phyloP scores from a whole-genome alignment of 129 eudicot species.

The Mikania micrantha region DNA sequence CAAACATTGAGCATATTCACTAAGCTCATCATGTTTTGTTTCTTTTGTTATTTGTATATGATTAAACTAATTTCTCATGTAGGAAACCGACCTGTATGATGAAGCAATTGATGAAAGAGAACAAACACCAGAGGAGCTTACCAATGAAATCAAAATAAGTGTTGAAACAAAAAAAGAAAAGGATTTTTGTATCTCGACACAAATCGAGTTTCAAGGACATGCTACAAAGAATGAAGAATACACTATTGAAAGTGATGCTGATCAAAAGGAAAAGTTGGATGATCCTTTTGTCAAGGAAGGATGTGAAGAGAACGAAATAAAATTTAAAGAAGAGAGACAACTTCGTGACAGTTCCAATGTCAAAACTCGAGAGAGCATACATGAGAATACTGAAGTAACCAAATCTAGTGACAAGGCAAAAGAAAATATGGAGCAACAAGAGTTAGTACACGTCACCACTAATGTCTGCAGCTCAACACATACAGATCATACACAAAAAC shows the following conservation, averaged over 20 bases:
- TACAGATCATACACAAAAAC: not conserved
- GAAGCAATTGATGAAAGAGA: slow-evolving; percentile 3
- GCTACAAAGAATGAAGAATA: slow-evolving; percentile 3
- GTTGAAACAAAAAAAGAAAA: slow-evolving; percentile 10
- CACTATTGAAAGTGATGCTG: slow-evolving; percentile 8
- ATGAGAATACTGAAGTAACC: slow-evolving; percentile 12
- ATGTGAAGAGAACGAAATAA: not conserved
- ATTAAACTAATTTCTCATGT: not conserved
- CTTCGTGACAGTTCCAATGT: not conserved
- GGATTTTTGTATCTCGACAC: slow-evolving; percentile 11
- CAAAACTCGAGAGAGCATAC: not conserved
- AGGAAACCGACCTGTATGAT: slow-evolving; percentile 10
- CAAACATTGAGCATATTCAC: not conserved
- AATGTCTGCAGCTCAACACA: slow-evolving; percentile 14
- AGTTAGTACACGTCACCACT: not conserved
- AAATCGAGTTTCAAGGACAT: slow-evolving; percentile 7
- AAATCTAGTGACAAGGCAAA: not conserved
- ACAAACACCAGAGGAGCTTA: slow-evolving; percentile 2
- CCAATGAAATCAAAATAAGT: slow-evolving; percentile 21
- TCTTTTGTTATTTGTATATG: not conserved
- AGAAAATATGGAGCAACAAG: slow-evolving; percentile 5
- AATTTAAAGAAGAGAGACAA: slow-evolving; percentile 4
- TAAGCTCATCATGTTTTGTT: not conserved
- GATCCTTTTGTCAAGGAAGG: slow-evolving; percentile 6
- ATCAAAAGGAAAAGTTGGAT: not conserved